A percentile compares a stretch with the other conserved stretches of the same genome.
Conservation (phyloP, 2,329 filamentous ascomycete genomes). For the Xylariaceae sp. region DNA sequence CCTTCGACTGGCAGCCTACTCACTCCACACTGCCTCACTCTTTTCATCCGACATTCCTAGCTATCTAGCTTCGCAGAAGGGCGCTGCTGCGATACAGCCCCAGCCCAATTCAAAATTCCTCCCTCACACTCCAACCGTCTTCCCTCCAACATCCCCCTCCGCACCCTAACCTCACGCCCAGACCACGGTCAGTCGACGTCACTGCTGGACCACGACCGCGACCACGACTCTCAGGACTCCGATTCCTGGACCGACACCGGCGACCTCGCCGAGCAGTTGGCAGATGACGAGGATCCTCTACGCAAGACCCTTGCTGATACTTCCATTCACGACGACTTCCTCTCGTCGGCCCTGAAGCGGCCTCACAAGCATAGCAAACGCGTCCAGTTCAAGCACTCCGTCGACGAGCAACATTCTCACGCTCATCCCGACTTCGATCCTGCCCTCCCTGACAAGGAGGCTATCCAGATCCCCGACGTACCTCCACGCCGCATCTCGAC, state of each 20-base stretch:
- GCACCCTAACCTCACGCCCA: conserved; percentile 55
- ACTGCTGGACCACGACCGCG: conserved; percentile 43
- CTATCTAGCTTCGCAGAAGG: conserved; percentile 46
- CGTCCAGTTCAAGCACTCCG: conserved; percentile 62
- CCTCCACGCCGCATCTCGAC: conserved; percentile 59
- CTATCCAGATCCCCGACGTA: conserved; percentile 75
- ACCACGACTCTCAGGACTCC: conserved; percentile 49
- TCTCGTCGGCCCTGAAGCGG: conserved; percentile 48
- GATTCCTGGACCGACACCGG: conserved; percentile 91
- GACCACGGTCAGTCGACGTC: conserved; percentile 42
- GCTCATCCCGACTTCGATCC: conserved; percentile 35
- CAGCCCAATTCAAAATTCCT: conserved; percentile 78
- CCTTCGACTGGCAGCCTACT: conserved; percentile 9
- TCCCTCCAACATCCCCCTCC: conserved; percentile 82
- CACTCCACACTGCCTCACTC: conserved; percentile 33
- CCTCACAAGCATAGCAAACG: conserved; percentile 49
- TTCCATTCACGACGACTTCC: conserved; percentile 56
- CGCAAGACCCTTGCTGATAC: conserved; percentile 64
- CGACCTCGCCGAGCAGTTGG: conserved; percentile 88
- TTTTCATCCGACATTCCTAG: conserved; percentile 19
- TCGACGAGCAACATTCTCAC: conserved; percentile 37
- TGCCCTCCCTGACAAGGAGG: conserved; percentile 61
- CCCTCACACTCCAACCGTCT: conserved; percentile 63
- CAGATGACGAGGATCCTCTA: conserved; percentile 77
- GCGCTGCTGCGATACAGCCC: conserved; percentile 78